phyloP scores from a whole-genome alignment of 1,284 basidiomycete species.

The Trametes sp. region DNA sequence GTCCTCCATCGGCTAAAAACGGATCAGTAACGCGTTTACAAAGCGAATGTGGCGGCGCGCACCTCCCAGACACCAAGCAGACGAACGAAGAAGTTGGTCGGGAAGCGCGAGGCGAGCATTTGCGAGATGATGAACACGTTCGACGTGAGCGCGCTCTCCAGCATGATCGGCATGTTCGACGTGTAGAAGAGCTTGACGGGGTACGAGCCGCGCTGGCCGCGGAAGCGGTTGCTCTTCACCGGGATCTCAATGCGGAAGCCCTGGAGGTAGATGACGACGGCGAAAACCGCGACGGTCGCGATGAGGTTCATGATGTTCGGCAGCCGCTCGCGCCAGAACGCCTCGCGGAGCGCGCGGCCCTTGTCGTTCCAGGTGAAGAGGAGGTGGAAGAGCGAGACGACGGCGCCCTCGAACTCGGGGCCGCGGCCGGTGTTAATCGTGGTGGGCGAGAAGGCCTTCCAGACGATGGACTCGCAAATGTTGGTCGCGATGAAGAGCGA shows the following conservation, averaged over 20 bases:
- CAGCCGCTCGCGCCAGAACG: conserved; percentile 96
- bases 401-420: conserved; percentile 97
- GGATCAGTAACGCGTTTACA: conserved; percentile 15
- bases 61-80: conserved; percentile 98
- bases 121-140: conserved; percentile 98
- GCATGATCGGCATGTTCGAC: conserved; percentile 99
- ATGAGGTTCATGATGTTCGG: conserved; percentile 99
- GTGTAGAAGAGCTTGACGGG: conserved; percentile 99
- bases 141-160: conserved; percentile 92
- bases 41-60: conserved; percentile 30
- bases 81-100: conserved; percentile 88
- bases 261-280: conserved; percentile 96
- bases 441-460: conserved; percentile 99
- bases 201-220: conserved; percentile 94
- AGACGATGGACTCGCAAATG: conserved; percentile 99
- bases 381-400: conserved; percentile 97
- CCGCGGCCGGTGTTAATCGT: conserved; percentile 98
- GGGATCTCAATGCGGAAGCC: conserved; percentile 99
- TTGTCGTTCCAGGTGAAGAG: conserved; percentile 99
- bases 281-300: conserved; percentile 92
- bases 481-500: conserved; percentile 99
- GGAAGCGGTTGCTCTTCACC: conserved; percentile 96
- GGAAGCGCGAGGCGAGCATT: conserved; percentile 94
- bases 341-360: conserved; percentile 95
- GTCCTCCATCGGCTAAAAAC: conserved; percentile 83